phyloP scores from a whole-genome alignment of 1,139 yeast genomes.

The Williopsis jadinii region DNA sequence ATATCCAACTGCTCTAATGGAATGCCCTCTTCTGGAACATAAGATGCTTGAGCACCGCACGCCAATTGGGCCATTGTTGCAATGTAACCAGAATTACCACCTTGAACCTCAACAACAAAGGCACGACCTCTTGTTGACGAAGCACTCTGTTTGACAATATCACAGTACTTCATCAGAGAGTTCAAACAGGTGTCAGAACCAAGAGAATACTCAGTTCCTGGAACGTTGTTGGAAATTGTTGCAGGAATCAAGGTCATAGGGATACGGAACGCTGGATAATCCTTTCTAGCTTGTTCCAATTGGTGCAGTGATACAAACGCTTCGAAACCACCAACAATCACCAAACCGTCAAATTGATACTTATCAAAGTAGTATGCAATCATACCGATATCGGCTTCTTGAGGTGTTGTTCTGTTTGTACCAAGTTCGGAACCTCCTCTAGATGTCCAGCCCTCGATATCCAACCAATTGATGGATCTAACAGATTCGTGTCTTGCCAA shows the following conservation, averaged over 20 bases:
- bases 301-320: slow-evolving; percentile 80
- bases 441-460: slow-evolving; percentile 85
- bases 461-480: slow-evolving; percentile 71
- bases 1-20: slow-evolving; percentile 63
- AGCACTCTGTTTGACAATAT: slow-evolving; percentile 90
- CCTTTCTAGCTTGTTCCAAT: slow-evolving; percentile 60
- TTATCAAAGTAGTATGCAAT: slow-evolving; percentile 88
- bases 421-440: slow-evolving; percentile 95
- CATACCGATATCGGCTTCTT: slow-evolving; percentile 70
- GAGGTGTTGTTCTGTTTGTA: slow-evolving; percentile 83
- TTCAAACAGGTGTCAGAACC: slow-evolving; percentile 95
- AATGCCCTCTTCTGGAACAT: slow-evolving; percentile 87
- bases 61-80: slow-evolving; percentile 86
- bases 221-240: slow-evolving; percentile 95
- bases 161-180: slow-evolving; percentile 86
- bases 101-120: slow-evolving; percentile 95
- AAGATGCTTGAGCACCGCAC: slow-evolving; percentile 89
- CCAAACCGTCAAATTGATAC: slow-evolving; percentile 74
- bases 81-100: slow-evolving; percentile 91
- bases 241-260: slow-evolving; percentile 95
- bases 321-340: slow-evolving; percentile 94
- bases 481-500: slow-evolving; percentile 75
- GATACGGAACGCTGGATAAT: slow-evolving; percentile 85
- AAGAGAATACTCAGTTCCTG: slow-evolving; percentile 91
- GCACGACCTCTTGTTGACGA: slow-evolving; percentile 92